These are phyloP conservation scores for Neolentinus lepideus DNA, from an alignment of 1,284 basidiomycete genomes.

Conservation along the genomic window DNA sequence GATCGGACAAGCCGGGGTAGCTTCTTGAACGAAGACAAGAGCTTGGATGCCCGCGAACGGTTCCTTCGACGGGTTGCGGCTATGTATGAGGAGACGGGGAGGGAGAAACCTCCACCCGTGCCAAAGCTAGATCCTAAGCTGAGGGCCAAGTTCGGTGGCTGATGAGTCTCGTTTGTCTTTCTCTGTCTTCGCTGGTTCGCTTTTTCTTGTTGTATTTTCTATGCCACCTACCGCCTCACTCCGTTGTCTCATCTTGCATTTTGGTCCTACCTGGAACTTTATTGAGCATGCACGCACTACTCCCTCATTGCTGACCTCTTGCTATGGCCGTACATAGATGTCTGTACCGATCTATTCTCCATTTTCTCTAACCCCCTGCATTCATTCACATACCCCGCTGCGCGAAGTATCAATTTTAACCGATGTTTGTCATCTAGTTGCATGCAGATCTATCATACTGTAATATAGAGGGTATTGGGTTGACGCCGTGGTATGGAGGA, in stretches of 20 bases:
- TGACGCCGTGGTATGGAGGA: not conserved
- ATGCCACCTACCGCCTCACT: not conserved
- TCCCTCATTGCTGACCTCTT: not conserved
- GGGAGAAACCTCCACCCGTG: slow-evolving; percentile 1
- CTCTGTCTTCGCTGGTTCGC: not conserved
- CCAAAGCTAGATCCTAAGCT: not conserved
- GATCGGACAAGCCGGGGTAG: slow-evolving; percentile 44
- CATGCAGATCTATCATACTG: not conserved
- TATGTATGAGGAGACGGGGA: not conserved
- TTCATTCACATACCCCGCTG: not conserved
- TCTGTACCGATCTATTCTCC: not conserved
- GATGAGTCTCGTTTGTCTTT: not conserved
- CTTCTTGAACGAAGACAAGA: slow-evolving; percentile 46
- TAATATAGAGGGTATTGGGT: not conserved
- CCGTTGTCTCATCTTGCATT: not conserved
- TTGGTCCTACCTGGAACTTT: not conserved
- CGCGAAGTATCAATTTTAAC: not conserved
- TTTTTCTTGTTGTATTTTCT: slow-evolving; percentile 1
- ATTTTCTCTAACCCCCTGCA: not conserved
- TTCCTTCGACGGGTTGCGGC: slow-evolving; percentile 30
- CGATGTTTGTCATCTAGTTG: not conserved
- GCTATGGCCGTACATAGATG: not conserved
- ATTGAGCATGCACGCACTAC: not conserved
- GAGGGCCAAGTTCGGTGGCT: not conserved
- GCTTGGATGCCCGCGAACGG: slow-evolving; percentile 37